Percentiles rank a stretch among this genome's conserved stretches.
Evolutionary conservation across 768 basidiomycete genomes (phyloP).

Genomic region (Russula vinacea): DNA sequence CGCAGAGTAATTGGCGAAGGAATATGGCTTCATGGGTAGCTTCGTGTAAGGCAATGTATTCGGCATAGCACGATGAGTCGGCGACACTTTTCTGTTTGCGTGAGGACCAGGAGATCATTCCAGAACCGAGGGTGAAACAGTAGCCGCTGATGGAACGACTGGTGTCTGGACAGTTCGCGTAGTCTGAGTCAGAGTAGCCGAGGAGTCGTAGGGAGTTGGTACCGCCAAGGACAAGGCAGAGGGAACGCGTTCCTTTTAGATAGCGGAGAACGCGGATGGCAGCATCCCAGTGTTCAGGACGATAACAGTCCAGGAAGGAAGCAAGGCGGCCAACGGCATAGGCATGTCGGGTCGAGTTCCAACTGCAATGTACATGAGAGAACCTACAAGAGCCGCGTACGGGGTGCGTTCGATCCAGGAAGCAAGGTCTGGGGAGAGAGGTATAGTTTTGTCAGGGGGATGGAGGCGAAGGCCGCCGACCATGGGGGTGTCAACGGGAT

Average conservation of each 20-base stretch:
- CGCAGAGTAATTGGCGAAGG: not conserved
- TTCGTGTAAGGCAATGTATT: not conserved
- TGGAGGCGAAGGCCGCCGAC: not conserved
- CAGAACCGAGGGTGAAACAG: not conserved
- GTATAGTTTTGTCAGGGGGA: not conserved
- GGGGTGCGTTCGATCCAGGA: not conserved
- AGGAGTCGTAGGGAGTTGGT: not conserved
- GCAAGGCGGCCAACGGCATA: not conserved
- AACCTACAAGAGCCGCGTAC: not conserved
- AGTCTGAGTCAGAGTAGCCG: not conserved
- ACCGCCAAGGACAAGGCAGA: not conserved
- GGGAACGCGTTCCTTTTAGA: not conserved
- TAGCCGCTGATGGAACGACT: not conserved
- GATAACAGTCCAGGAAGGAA: not conserved
- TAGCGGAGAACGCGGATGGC: not conserved
- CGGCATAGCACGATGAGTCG: not conserved
- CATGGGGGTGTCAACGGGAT: not conserved
- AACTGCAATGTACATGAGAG: not conserved
- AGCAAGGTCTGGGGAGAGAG: accelerated
- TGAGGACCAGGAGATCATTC: not conserved
- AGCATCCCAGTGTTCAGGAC: not conserved
- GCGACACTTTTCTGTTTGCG: not conserved
- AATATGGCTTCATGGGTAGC: not conserved
- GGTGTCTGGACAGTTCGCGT: not conserved
- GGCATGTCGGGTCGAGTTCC: not conserved